These are phyloP conservation scores for Cicer cuneatum DNA, from an alignment of 306 rosid species.

Conservation along the genomic window DNA sequence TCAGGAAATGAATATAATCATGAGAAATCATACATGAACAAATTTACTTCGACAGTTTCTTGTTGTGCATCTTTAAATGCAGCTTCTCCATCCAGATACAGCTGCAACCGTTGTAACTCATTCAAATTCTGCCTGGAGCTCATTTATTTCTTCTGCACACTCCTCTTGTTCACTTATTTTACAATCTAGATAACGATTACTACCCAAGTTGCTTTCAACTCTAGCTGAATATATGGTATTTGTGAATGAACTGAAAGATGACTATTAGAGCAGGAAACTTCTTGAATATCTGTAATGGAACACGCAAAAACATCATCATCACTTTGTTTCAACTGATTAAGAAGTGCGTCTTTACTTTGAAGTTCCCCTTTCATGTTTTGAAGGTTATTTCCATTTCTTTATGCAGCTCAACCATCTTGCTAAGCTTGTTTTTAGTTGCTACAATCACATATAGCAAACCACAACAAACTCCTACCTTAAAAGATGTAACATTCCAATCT, in stretches of 20 bases:
- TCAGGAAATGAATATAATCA: constrained; percentile 5
- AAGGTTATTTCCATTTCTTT: constrained; percentile 74
- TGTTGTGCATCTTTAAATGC: constrained; percentile 46
- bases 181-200: constrained; percentile 43
- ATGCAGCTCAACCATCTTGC: constrained; percentile 74
- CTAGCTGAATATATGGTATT: constrained; percentile 43
- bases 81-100: constrained; percentile 68
- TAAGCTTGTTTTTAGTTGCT: constrained; percentile 69
- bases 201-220: constrained; percentile 40
- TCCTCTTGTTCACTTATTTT: constrained; percentile 46
- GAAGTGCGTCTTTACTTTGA: constrained; percentile 46
- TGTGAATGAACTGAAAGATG: constrained; percentile 52
- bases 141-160: constrained; percentile 60
- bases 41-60: constrained; percentile 56
- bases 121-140: constrained; percentile 77
- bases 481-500: constrained; percentile 54
- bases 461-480: constrained; percentile 83
- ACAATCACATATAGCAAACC: constrained; percentile 72
- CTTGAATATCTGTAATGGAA: constrained; percentile 57
- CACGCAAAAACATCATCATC: constrained; percentile 46
- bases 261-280: constrained; percentile 55
- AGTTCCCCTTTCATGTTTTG: constrained; percentile 62
- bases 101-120: constrained; percentile 77
- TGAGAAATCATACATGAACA: constrained; percentile 15
- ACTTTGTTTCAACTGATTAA: constrained; percentile 45